These are phyloP conservation scores for Ustilago shanxiensis DNA, from an alignment of 1,284 basidiomycete species.

Conservation along the genomic window DNA sequence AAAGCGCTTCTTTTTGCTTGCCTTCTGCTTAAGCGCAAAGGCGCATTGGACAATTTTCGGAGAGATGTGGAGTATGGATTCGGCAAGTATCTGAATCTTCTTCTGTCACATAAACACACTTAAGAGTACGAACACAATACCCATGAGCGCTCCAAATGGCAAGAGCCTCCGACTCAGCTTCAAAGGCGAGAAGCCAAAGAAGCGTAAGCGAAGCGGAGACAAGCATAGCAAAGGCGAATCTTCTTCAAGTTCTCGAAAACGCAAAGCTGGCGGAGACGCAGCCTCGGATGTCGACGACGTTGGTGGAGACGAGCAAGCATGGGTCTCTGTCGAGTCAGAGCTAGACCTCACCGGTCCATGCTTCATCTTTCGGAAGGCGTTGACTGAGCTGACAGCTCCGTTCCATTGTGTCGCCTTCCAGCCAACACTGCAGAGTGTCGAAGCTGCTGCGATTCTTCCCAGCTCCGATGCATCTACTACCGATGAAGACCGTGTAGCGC, in stretches of 20 bases:
- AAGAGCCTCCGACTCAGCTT: conserved; percentile 50
- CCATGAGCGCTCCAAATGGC: conserved; percentile 30
- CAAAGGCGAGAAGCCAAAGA: conserved; percentile 53
- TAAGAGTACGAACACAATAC: no score
- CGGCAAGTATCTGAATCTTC: background rate
- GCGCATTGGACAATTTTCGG: background rate
- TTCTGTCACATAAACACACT: background rate
- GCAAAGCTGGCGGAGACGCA: conserved; percentile 22
- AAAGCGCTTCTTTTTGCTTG: background rate
- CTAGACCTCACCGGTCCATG: conserved; percentile 49
- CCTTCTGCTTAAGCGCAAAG: background rate
- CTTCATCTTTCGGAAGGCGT: conserved; percentile 35
- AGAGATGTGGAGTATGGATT: background rate
- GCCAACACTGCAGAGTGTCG: conserved; percentile 43
- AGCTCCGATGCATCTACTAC: conserved; percentile 2
- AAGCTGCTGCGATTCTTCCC: conserved; percentile 23
- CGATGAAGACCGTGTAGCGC: conserved; percentile 17
- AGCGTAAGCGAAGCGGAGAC: conserved; percentile 30
- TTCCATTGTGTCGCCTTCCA: conserved; percentile 36
- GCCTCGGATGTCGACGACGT: conserved; percentile 55
- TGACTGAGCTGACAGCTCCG: background rate
- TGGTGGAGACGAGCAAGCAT: conserved; percentile 59
- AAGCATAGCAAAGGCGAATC: conserved; percentile 16
- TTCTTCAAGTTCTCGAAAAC: conserved; percentile 22
- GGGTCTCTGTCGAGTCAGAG: conserved; percentile 46